A percentile compares a stretch with the other conserved stretches of the same genome.
Conservation (phyloP, 2,329 filamentous ascomycete genomes). For the Knufia petricola region DNA sequence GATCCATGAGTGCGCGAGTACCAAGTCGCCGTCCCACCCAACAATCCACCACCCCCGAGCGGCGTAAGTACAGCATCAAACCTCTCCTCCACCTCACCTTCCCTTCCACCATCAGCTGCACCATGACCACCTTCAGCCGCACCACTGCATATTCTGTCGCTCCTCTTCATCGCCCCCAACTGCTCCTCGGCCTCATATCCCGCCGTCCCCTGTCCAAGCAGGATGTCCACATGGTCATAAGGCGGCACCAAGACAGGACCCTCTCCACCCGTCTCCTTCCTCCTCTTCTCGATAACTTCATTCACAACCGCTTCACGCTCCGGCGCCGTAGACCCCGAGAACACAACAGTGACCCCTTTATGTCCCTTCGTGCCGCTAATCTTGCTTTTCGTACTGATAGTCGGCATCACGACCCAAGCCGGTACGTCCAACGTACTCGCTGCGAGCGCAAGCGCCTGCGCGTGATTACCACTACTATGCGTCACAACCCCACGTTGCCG, state of each 20-base stretch:
- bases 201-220: constrained; percentile 86
- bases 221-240: constrained; percentile 85
- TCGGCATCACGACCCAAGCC: constrained; percentile 85
- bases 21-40: constrained; percentile 71
- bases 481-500: constrained; percentile 67
- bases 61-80: constrained; percentile 71
- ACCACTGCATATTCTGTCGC: constrained; percentile 24
- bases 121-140: background rate
- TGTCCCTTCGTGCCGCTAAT: constrained; percentile 73
- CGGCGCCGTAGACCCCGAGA: constrained; percentile 67
- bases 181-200: constrained; percentile 75
- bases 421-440: constrained; percentile 63
- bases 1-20: constrained; percentile 42
- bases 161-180: constrained; percentile 45
- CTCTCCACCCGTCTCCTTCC: background rate
- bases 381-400: constrained; percentile 75
- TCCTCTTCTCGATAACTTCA: constrained; percentile 58
- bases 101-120: constrained; percentile 6
- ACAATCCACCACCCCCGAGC: constrained; percentile 79
- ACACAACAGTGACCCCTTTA: constrained; percentile 61
- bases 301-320: constrained; percentile 72
- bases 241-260: constrained; percentile 75
- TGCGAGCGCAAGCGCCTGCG: constrained; percentile 81
- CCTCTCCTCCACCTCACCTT: constrained; percentile 9
- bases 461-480: constrained; percentile 77